Evolutionary conservation across 352 stramenopile species (phyloP).

Genomic region (Elongisporangium prolatum): DNA sequence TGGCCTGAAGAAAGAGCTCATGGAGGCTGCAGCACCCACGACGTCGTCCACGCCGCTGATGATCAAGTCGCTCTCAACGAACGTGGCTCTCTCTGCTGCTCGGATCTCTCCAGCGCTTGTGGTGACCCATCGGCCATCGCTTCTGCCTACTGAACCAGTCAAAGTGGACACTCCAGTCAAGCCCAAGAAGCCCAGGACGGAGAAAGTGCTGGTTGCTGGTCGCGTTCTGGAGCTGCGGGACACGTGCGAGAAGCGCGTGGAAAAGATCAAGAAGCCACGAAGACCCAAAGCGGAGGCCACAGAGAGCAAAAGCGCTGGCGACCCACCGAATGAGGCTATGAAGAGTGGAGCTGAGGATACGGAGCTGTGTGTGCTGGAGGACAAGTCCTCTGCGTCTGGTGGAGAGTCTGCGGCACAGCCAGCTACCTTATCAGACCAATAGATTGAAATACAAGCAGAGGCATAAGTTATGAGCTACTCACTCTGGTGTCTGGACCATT

Average conservation of each 20-base stretch:
- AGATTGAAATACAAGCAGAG: not conserved
- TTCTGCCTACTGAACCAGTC: not conserved
- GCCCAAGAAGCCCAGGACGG: conserved; percentile 33
- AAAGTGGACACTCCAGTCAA: not conserved
- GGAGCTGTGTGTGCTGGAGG: not conserved
- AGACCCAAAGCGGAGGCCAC: conserved; percentile 10
- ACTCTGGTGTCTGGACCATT: too few relatives aligned
- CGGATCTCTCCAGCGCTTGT: not conserved
- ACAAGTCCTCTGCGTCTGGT: not conserved
- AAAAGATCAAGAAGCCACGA: conserved; percentile 54
- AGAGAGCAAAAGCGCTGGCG: not conserved
- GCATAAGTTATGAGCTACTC: not conserved
- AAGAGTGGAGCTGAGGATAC: not conserved
- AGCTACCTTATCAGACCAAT: not conserved
- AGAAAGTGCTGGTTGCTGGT: conserved; percentile 42
- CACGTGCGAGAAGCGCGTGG: conserved; percentile 51
- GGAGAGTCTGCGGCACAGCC: not conserved
- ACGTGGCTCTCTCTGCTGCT: not conserved
- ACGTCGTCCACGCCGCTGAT: not conserved
- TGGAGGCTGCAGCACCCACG: not conserved
- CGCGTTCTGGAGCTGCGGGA: conserved; percentile 43
- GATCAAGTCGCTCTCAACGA: not conserved
- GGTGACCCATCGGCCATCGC: not conserved
- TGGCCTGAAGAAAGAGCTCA: not conserved
- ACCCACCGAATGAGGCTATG: not conserved